phyloP scores from a whole-genome alignment of 2,329 filamentous ascomycete species.

The Diaporthe sp. region DNA sequence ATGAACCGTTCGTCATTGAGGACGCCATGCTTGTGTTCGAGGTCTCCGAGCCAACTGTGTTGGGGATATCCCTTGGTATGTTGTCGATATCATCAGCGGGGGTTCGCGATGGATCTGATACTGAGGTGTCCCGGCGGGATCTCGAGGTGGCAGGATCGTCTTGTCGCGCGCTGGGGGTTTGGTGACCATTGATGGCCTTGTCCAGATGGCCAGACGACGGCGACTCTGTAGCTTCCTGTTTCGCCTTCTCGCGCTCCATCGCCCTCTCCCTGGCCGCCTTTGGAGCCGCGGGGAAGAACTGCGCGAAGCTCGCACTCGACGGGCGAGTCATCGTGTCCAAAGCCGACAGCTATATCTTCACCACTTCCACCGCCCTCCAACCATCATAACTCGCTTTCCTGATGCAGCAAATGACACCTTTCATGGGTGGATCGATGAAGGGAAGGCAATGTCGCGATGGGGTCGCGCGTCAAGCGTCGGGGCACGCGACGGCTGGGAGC shows the following conservation, averaged over 20 bases:
- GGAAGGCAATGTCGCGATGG: constrained; percentile 34
- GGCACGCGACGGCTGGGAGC: constrained; percentile 39
- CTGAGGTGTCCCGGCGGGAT: constrained; percentile 51
- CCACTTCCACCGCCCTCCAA: constrained; percentile 65
- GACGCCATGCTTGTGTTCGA: constrained; percentile 79
- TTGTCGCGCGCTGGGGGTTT: constrained; percentile 41
- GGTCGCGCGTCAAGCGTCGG: constrained; percentile 39
- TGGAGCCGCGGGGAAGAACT: constrained; percentile 87
- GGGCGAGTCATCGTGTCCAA: constrained; percentile 80
- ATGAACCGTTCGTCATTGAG: constrained; percentile 74
- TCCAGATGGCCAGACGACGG: constrained; percentile 44
- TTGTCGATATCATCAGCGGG: constrained; percentile 70
- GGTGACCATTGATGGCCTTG: constrained; percentile 45
- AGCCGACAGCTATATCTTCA: constrained; percentile 59
- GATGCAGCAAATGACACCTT: constrained; percentile 51
- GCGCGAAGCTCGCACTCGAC: constrained; percentile 81
- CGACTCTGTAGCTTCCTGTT: constrained; percentile 58
- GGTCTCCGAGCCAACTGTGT: constrained; percentile 79
- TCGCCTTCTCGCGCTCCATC: constrained; percentile 73
- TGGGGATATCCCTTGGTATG: constrained; percentile 75
- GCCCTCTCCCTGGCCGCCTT: constrained; percentile 72
- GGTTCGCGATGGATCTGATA: constrained; percentile 54
- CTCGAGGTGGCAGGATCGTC: constrained; percentile 50
- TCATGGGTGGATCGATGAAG: constrained; percentile 49
- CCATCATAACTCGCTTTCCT: constrained; percentile 66